Evolutionary conservation across 2,329 filamentous ascomycete genomes (phyloP), one percentile per base, ranked within the genome.

Genomic region (Talaromyces piceae): DNA sequence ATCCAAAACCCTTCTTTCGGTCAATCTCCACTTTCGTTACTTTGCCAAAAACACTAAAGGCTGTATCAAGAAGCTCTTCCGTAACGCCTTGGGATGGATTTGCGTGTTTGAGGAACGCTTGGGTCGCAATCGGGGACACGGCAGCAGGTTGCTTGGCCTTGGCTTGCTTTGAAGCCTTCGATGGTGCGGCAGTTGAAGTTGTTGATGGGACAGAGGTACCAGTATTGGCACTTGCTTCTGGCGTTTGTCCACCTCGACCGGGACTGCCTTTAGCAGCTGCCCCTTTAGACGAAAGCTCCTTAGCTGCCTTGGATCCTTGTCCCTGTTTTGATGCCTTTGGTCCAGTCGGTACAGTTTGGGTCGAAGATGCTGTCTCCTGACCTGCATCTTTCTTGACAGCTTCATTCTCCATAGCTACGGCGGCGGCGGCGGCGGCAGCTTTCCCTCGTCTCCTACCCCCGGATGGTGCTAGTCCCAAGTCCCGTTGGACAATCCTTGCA

Each of bases 71-170:
- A 0, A 90, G 71, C 0, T 84, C 73, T 63, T 96, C 91, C 0
- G 89, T 96, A 44, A 96, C 87, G 12, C 91, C 91, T 64, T 96
- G 91, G 0, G 90, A 93, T 9, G 88, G 82, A 64, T 94, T 95
- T 47, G 85, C 86, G 60, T 90, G 86, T 67, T 91, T 91, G 54
- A 91, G 74, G 62, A 91, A 91, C 18, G 83, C 86, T 54, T 68
- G 67, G 4, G 65, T 73, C 12, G 63, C 62, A 9, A 61, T 63
- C n/a, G 45, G 31, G 11, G 59, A 28, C 5, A 59, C 47, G 12
- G 52, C 26, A 43, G 39, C 7, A 26, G 60, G 43, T 28, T 57
- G 59, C 45, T 69, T 69, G 23, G 58, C 53, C 54, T 63, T 64
- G 31, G 53, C 54, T n/a, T 61, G 53, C 52, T 65, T 65, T 22